Evolutionary conservation across 805 yeast species (phyloP).

Genomic region (Candida chilensis): DNA sequence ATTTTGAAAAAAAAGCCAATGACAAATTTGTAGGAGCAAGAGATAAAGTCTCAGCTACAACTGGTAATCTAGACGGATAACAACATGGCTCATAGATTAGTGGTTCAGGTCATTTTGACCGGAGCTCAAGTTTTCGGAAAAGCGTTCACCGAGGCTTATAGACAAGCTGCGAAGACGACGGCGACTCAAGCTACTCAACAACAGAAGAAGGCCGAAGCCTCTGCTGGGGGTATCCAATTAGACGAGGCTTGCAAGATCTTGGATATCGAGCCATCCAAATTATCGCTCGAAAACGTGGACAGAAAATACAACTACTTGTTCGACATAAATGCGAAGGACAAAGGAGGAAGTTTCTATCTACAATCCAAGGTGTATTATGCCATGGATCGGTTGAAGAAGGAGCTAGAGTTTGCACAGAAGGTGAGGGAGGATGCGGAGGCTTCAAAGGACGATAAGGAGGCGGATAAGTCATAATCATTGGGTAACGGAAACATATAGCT

Average conservation of each 20-base stretch:
- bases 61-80: no score
- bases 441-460: conserved; percentile 6
- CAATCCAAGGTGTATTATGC: conserved; percentile 94
- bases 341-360: conserved; percentile 91
- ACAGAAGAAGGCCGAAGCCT: conserved; percentile 41
- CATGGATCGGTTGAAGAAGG: conserved; percentile 81
- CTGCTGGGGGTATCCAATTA: conserved; percentile 69
- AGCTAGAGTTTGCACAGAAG: conserved; percentile 52
- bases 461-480: no score
- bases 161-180: conserved; percentile 93
- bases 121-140: conserved; percentile 95
- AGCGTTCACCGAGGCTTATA: conserved; percentile 95
- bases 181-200: conserved; percentile 53
- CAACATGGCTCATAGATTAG: conserved; percentile 77
- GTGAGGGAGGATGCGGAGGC: conserved; percentile 14
- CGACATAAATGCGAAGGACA: conserved; percentile 84
- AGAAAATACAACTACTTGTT: conserved; percentile 75
- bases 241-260: conserved; percentile 91
- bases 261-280: conserved; percentile 56
- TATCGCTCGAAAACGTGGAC: conserved; percentile 50
- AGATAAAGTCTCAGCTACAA: no score
- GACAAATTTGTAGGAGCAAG: no score
- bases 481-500: no score
- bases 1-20: no score
- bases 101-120: conserved; percentile 83